phyloP scores from a whole-genome alignment of 2,329 filamentous ascomycete genomes.

The Ophiosphaerella herpotricha region DNA sequence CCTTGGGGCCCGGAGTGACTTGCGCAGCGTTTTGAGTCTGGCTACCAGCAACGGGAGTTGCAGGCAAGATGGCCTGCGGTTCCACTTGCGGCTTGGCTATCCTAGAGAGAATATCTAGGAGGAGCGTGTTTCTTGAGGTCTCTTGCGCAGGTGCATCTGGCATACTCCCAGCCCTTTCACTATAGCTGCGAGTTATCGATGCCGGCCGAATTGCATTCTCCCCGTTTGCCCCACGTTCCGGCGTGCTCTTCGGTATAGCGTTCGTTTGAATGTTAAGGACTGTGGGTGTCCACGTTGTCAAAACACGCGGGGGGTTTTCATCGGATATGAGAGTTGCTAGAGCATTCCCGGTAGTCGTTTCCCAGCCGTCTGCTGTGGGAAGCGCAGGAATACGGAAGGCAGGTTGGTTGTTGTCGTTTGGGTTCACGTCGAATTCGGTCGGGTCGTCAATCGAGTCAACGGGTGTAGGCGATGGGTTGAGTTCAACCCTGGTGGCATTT shows the following conservation, averaged over 20 bases:
- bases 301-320: constrained; percentile 7
- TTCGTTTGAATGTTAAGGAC: constrained; percentile 22
- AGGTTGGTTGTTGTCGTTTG: too few relatives aligned
- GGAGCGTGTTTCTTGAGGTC: constrained; percentile 14
- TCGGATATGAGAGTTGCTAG: background rate
- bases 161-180: background rate
- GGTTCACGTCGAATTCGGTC: too few relatives aligned
- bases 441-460: too few relatives aligned
- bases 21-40: background rate
- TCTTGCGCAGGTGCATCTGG: background rate
- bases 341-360: constrained; percentile 3
- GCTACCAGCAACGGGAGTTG: background rate
- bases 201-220: background rate
- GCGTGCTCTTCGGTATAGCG: background rate
- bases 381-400: constrained; percentile 1
- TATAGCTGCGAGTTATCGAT: background rate
- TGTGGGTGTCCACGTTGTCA: constrained; percentile 20
- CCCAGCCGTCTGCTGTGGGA: constrained; percentile 20
- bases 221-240: background rate
- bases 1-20: background rate
- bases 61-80: constrained; percentile 8
- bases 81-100: constrained; percentile 13
- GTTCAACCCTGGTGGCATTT: constrained; percentile 2
- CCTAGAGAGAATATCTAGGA: constrained; percentile 21
- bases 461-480: background rate